Evolutionary conservation across 306 rosid genomes (phyloP), one percentile per base, ranked within the genome.

Genomic region (Ormosia semicastrata): DNA sequence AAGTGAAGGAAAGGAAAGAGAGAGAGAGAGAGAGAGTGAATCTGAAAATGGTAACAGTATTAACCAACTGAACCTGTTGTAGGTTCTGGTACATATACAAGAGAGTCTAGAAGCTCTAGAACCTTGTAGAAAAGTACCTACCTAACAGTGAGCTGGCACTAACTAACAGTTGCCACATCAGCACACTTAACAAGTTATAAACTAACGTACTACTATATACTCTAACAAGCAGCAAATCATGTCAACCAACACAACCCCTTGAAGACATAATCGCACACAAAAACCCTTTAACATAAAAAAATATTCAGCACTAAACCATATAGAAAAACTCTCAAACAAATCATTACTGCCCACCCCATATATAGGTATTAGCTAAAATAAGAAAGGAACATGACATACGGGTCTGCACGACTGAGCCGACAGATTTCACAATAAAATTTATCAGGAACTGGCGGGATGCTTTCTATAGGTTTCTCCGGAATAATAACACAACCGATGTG

Each of bases 381-480:
- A 58, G n/a, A 85, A 39, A 36, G 54, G 49, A 75, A 71, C 52
- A 75, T 59, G 58, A 86, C 99, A 69, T 91, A 94, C 99, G 99
- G 99, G 47, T 96, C 98, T 85, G 99, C 97, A 13, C 99, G 99
- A 56, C 41, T 89, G 78, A 96, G 97, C 66, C 99, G 94, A 85
- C 99, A 96, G 58, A 91, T 68, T 86, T 89, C 98, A 84, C 99
- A 96, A 76, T 89, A 94, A 81, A 96, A 96, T 59, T 83, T 62
- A 30, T 93, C 95, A 58, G 99, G 97, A 77, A 87, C 87, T 47
- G 88, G 88, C 1, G 86, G 90, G 81, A 64, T 81, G 86, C 93
- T 88, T 75, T 96, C 99, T 78, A 82, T 84, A 59, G 95, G 97
- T 82, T 94, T 96, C 82, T 96, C 99, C 0, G 98, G 91, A 81